phyloP scores from a whole-genome alignment of 768 basidiomycete genomes.

The Boletus sp. region DNA sequence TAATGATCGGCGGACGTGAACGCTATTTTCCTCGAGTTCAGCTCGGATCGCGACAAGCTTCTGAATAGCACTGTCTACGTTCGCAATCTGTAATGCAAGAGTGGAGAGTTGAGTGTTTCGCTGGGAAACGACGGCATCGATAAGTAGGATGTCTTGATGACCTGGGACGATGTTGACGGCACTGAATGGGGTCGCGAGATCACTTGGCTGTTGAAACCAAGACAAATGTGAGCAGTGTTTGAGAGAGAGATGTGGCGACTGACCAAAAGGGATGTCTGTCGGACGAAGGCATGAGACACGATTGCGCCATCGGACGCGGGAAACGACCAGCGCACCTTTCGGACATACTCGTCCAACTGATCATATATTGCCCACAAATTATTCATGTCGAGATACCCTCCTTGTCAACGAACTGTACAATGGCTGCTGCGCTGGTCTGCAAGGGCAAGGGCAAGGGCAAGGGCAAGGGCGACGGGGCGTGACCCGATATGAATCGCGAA shows the following conservation, averaged over 20 bases:
- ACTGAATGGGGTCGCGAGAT: conserved; percentile 20
- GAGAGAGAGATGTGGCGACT: background rate
- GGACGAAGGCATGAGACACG: conserved; percentile 28
- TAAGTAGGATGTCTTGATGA: conserved; percentile 12
- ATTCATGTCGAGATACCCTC: conserved; percentile 11
- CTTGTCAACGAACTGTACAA: background rate
- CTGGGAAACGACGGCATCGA: conserved; percentile 21
- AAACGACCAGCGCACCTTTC: conserved; percentile 18
- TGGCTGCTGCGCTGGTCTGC: conserved; percentile 3
- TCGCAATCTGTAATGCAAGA: conserved; percentile 19
- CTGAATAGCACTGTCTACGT: conserved; percentile 14
- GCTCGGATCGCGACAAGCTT: conserved; percentile 19
- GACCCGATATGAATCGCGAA: background rate
- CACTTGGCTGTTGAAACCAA: conserved; percentile 5
- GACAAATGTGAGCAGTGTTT: background rate
- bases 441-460: background rate
- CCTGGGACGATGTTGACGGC: conserved; percentile 10
- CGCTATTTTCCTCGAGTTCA: conserved; percentile 17
- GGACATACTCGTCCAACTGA: conserved; percentile 21
- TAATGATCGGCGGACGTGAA: conserved; percentile 21
- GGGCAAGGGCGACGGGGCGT: background rate
- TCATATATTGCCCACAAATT: conserved; percentile 12
- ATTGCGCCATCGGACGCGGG: conserved; percentile 30
- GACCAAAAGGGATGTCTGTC: conserved; percentile 21
- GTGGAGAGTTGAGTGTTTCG: conserved; percentile 20